Base-by-base conservation (phyloP, 208 protist species). In the Leptomonas pyrrhocoris region DNA sequence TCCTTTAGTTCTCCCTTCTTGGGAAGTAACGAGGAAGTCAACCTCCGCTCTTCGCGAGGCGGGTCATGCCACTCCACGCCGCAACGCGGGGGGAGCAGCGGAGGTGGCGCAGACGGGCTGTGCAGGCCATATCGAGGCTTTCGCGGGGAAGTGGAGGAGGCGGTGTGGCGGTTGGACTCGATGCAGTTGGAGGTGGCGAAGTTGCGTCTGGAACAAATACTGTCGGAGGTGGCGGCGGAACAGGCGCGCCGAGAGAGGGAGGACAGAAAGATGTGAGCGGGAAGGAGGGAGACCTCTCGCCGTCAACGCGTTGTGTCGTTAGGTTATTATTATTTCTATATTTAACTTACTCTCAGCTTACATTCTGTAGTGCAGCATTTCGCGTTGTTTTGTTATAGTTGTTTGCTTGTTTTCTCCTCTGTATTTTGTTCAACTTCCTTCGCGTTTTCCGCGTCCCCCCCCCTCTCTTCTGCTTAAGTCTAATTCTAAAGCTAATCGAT, bases 181-280 rank as follows among this genome's bases (percentile, higher is more conserved):
- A 68, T 68, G 40, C 77, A 82, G 63, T 62, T 82, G 2, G 65
- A 75, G 31, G 77, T 82, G 27, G 77, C 77, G 21, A 66, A 67
- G 56, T 56, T 78, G 54, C 71, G 77, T 2, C 61, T 82, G 48
- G 60, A 82, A 56, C 67, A 75, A 42, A 56, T 69, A 27, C 56
- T 79, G 51, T 59, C 74, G 5, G 54, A 46, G 48, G 42, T 75
- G 5, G 53, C 21, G 0, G 61, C 69, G 18, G 61, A 68, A 34
- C 69, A 68, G 45, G 1, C 31, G 4, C 46, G 50, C 5, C 61
- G 31, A 16, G 49, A 23, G 30, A 15, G 12, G 16, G 28, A 8
- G 34, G 7, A 38, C 7, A 12, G 34, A 38, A 9, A 12, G 34
- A 38, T 38, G 34, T 9, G 34, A 12, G 34, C 3, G 9, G 9